These are phyloP conservation scores for Peniophora sp. DNA, from an alignment of 1,284 basidiomycete genomes.

Conservation along the genomic window DNA sequence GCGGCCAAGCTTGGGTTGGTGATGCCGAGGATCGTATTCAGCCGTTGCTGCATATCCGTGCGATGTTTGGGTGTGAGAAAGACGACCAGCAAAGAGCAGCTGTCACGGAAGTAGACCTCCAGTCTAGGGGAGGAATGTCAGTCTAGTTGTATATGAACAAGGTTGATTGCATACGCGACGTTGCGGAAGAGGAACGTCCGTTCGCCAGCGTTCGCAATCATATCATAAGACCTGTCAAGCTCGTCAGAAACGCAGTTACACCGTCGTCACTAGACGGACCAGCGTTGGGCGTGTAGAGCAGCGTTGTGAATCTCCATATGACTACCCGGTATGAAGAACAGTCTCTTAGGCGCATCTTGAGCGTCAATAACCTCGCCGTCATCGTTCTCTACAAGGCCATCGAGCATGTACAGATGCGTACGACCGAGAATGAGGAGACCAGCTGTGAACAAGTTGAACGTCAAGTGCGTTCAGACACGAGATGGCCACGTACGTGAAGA, in stretches of 20 bases:
- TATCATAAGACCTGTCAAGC: conserved; percentile 66
- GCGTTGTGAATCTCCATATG: conserved; percentile 72
- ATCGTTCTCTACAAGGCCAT: conserved; percentile 85
- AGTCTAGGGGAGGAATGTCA: conserved; percentile 41
- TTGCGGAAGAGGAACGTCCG: conserved; percentile 86
- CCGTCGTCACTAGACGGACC: conserved; percentile 36
- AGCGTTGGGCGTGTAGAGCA: conserved; percentile 66
- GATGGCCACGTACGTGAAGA: conserved; percentile 63
- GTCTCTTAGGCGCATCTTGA: conserved; percentile 74
- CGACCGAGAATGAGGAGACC: conserved; percentile 83
- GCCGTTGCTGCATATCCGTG: conserved; percentile 53
- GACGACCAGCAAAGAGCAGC: conserved; percentile 73
- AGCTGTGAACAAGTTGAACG: conserved; percentile 34
- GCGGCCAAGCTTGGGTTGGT: conserved; percentile 27
- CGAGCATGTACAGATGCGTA: conserved; percentile 84
- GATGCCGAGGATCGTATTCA: conserved; percentile 36
- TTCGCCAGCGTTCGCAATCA: conserved; percentile 73
- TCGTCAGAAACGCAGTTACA: conserved; percentile 4
- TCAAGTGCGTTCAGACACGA: too few species aligned
- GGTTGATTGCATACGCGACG: conserved; percentile 58
- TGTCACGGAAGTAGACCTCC: conserved; percentile 89
- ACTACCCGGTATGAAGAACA: conserved; percentile 83
- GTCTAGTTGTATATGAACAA: conserved; percentile 3
- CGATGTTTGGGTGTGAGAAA: conserved; percentile 67
- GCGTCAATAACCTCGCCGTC: conserved; percentile 88